Evolutionary conservation across 2,329 filamentous ascomycete genomes (phyloP), one percentile per base, ranked within the genome.

Genomic region (Zarea fungicola): DNA sequence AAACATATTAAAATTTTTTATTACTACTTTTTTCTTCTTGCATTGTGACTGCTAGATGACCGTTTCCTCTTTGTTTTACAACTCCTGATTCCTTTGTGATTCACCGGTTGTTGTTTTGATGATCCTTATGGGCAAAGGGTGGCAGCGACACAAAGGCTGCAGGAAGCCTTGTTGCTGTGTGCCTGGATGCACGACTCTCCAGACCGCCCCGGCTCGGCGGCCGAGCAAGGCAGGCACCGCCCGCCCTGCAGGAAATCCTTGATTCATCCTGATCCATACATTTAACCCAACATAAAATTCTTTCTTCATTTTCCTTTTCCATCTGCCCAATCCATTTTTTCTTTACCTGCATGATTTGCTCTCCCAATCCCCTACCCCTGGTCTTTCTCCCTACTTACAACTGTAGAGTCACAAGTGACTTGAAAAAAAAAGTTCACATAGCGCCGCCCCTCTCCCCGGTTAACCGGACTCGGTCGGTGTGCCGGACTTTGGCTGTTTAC

Each of bases 151-250:
- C 42, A 36, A 36, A 25, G 23, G 19, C 22, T 23, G 6, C 22
- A 29, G 22, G 25, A 34, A 23, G 41, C 26, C 11, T 42, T 23
- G 18, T 13, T 9, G n/a, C n/a, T n/a, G n/a, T n/a, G n/a, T n/a
- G n/a, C n/a, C n/a, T n/a, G n/a, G n/a, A 32, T 32, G 40, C 40
- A 32, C 40, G 42, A 31, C 41, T 43, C 41, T 35, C n/a, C 42
- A 44, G 42, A 44, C 42, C 28, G 40, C 40, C 28, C 41, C 29
- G 42, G 42, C 14, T 34, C 42, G 42, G 31, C 18, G 21, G 11
- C 18, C 5, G 11, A 14, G 6, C n/a, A 11, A 25, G 25, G 18
- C 39, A 21, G 11, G 29, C 29, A 10, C 28, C 39, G 39, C 39
- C 25, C 39, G 28, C 25, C 39, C 19, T 18, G 23, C 25, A n/a